phyloP scores from a whole-genome alignment of 768 basidiomycete species.

The Collybiopsis confluens region DNA sequence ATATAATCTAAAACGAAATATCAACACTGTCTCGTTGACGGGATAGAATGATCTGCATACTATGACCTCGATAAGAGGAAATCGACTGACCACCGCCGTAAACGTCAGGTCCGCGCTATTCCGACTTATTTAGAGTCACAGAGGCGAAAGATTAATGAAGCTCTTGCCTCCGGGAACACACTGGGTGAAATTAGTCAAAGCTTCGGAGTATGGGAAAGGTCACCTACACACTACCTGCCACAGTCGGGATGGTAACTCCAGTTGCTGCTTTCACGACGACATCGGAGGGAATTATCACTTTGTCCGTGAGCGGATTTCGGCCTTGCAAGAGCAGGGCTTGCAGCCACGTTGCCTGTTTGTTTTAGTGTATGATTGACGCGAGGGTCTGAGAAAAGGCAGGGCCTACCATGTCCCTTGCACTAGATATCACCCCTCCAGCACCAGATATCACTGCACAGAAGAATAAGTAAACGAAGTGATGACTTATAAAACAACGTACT shows the following conservation, averaged over 20 bases:
- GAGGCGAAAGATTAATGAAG: not conserved
- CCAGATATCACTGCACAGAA: conserved; percentile 17
- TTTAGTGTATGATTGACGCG: not conserved
- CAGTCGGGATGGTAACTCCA: conserved; percentile 15
- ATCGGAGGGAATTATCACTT: conserved; percentile 19
- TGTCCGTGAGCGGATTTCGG: conserved; percentile 16
- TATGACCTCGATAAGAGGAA: conserved; percentile 22
- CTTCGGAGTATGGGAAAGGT: no score
- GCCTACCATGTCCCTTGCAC: conserved; percentile 21
- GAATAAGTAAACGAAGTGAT: not conserved
- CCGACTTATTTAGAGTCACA: not conserved
- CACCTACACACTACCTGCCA: not conserved
- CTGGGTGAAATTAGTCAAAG: no score
- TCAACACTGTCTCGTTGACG: no score
- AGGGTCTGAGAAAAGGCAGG: not conserved
- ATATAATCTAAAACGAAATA: no score
- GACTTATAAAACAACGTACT: conserved; percentile 4
- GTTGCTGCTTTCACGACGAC: conserved; percentile 19
- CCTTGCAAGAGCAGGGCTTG: conserved; percentile 23
- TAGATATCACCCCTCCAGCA: conserved; percentile 24
- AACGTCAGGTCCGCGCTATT: conserved; percentile 4
- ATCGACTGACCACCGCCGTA: conserved; percentile 25
- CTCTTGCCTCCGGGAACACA: not conserved
- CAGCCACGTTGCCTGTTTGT: conserved; percentile 24
- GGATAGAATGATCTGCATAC: conserved; percentile 11